Evolutionary conservation across 2,329 filamentous ascomycete species (phyloP).

Genomic region (Beauveria sp.): DNA sequence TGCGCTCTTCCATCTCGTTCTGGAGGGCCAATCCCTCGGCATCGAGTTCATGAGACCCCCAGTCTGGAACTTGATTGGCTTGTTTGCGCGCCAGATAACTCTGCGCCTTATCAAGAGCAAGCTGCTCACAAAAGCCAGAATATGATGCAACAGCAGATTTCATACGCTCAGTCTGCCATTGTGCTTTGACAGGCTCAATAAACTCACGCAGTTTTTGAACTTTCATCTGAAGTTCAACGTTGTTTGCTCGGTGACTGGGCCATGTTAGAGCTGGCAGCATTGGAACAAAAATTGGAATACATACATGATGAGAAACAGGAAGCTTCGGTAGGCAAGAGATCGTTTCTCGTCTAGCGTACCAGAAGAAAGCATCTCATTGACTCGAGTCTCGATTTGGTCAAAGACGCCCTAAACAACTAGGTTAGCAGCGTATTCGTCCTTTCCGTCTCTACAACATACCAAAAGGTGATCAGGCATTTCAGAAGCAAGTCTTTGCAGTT

Average conservation of each 20-base stretch:
- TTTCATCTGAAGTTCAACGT: slow-evolving; percentile 63
- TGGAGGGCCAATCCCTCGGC: slow-evolving; percentile 73
- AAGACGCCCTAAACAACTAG: slow-evolving; percentile 58
- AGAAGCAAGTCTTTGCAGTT: slow-evolving; percentile 80
- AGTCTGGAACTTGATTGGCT: slow-evolving; percentile 72
- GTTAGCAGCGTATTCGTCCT: slow-evolving; percentile 16
- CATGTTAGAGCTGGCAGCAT: slow-evolving; percentile 10
- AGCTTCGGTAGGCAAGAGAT: slow-evolving; percentile 78
- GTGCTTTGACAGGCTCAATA: slow-evolving; percentile 69
- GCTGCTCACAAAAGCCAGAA: slow-evolving; percentile 66
- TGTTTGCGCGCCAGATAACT: slow-evolving; percentile 67
- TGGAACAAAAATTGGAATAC: slow-evolving; percentile 16
- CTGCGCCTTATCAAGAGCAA: slow-evolving; percentile 74
- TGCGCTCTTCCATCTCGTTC: slow-evolving; percentile 66
- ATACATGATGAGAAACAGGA: slow-evolving; percentile 86
- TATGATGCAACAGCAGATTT: slow-evolving; percentile 66
- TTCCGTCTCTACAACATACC: slow-evolving; percentile 33
- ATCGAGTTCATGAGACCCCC: slow-evolving; percentile 72
- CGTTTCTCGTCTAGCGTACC: slow-evolving; percentile 73
- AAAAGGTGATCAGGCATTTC: slow-evolving; percentile 89
- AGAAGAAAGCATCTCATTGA: slow-evolving; percentile 70
- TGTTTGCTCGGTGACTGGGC: slow-evolving; percentile 67
- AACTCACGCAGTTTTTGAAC: slow-evolving; percentile 68
- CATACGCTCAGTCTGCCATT: slow-evolving; percentile 70
- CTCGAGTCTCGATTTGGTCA: slow-evolving; percentile 73